Evolutionary conservation across 2,329 filamentous ascomycete species (phyloP).

Genomic region (Alternaria arborescens): DNA sequence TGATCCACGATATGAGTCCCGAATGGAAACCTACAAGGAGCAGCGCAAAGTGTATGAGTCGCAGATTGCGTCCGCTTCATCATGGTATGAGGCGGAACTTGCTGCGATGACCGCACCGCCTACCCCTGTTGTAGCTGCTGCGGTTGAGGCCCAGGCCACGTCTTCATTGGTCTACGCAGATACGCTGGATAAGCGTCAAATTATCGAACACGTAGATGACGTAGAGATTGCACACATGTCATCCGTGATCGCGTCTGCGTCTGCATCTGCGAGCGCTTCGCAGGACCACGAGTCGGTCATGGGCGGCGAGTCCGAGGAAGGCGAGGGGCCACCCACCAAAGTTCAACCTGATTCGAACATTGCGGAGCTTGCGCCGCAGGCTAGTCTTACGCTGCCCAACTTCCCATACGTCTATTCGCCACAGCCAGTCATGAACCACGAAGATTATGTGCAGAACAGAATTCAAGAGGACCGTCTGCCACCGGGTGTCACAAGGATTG

Average conservation of each 20-base stretch:
- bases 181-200: constrained; percentile 38
- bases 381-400: constrained; percentile 33
- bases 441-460: constrained; percentile 48
- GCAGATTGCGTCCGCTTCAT: constrained; percentile 43
- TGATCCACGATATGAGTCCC: constrained; percentile 45
- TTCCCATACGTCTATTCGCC: constrained; percentile 46
- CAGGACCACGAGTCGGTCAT: constrained; percentile 25
- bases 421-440: constrained; percentile 39
- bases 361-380: constrained; percentile 19
- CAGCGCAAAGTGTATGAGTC: constrained; percentile 49
- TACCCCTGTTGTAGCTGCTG: constrained; percentile 12
- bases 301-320: constrained; percentile 31
- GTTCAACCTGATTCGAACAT: constrained; percentile 26
- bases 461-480: constrained; percentile 59
- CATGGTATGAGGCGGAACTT: constrained; percentile 40
- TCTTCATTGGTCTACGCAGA: constrained; percentile 31
- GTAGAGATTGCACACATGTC: constrained; percentile 23
- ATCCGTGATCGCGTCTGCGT: constrained; percentile 8
- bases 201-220: constrained; percentile 38
- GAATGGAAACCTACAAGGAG: constrained; percentile 35
- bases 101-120: constrained; percentile 37
- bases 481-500: constrained; percentile 64
- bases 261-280: constrained; percentile 10
- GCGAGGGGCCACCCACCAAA: constrained; percentile 34
- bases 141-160: constrained; percentile 24